phyloP scores from a whole-genome alignment of 805 yeast species.

The Clavispora santaluciae region DNA sequence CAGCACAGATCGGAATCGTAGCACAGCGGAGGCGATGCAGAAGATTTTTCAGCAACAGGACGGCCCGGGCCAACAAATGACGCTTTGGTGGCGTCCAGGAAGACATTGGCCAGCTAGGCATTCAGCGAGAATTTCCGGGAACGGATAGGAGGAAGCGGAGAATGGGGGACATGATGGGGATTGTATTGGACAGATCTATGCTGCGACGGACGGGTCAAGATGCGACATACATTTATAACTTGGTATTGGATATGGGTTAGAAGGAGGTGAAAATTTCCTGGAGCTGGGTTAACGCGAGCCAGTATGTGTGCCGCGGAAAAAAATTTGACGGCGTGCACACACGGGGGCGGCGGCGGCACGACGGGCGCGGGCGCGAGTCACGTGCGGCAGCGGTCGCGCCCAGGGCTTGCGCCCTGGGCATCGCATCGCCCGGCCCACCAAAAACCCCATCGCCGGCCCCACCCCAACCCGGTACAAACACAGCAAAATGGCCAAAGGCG shows the following conservation, averaged over 20 bases:
- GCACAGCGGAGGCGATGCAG: too few species aligned
- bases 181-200: too few species aligned
- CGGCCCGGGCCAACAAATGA: too few species aligned
- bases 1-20: too few species aligned
- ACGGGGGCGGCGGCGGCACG: not conserved
- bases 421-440: not conserved
- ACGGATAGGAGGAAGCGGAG: too few species aligned
- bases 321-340: slow-evolving; percentile 3
- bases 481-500: slow-evolving; percentile 52
- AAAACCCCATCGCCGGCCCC: not conserved
- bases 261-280: slow-evolving; percentile 3
- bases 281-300: not conserved
- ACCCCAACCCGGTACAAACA: not conserved
- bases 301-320: not conserved
- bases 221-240: slow-evolving; percentile 2
- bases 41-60: too few species aligned
- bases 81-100: too few species aligned
- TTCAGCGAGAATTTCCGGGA: too few species aligned
- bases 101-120: not conserved
- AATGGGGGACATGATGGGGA: too few species aligned
- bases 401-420: slow-evolving; percentile 5
- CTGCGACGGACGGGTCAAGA: not conserved
- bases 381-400: not conserved
- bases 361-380: not conserved
- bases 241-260: slow-evolving; percentile 1